Evolutionary conservation across 2,329 filamentous ascomycete species (phyloP), one percentile per base, ranked within the genome.

Genomic region (Exserohilum turcica): DNA sequence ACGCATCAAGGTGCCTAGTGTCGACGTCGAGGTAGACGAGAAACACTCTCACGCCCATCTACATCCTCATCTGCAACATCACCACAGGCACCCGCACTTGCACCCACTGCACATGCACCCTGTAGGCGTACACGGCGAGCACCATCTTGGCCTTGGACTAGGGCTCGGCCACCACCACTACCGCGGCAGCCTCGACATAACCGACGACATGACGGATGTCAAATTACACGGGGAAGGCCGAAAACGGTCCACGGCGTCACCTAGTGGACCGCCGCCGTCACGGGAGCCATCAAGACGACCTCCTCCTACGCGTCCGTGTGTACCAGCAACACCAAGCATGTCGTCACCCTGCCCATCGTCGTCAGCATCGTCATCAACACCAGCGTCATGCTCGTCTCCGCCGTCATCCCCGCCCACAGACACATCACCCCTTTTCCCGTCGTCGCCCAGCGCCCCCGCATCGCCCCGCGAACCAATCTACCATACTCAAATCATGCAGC

Each of bases 101-200:
- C 67, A 70, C 38, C 67, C 67, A 2, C 49, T 71, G 18, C 66
- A 68, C 31, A 56, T 66, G 15, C 65, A 71, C 47, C 66, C 66
- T 1, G 39, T 62, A 4, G 58, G 63, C 5, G 49, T 62, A 4
- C 59, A 64, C 5, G 49, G 52, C 2, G 56, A 66, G 35, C 46
- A 52, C 47, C 21, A 56, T 57, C 31, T 44, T 6, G 42, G 42
- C 19, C 12, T 44, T 8, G 24, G 31, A 9, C 18, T 44, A 10
- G 31, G 31, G 15, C 21, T 44, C n/a, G 31, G 31, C 43, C 52
- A 57, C 27, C 54, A 60, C n/a, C 38, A 56, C 18, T 45, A 52
- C n/a, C 42, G 33, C 9, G 28, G 29, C 35, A 27, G 28, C 21
- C 39, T 53, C 27, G 39, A 36, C 36, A 18, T 50, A 9, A 32